These are phyloP conservation scores for Mitragyna speciosa DNA, from an alignment of 257 asterid species.

Conservation along the genomic window DNA sequence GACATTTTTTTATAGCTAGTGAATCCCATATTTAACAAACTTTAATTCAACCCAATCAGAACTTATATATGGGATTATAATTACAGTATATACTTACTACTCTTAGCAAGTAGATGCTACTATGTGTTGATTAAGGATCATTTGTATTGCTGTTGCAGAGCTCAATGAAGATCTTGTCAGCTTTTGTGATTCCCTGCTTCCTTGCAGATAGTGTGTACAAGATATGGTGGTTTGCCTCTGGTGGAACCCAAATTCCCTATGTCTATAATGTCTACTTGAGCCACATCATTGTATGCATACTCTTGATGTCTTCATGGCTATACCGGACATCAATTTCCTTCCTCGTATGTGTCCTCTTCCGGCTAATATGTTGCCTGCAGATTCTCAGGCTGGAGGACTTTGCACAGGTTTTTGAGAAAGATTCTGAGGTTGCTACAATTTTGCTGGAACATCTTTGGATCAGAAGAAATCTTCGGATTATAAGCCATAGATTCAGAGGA, in stretches of 20 bases:
- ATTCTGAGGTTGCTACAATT: constrained; percentile 67
- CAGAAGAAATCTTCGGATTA: constrained; percentile 71
- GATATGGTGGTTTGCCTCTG: constrained; percentile 93
- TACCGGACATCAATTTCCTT: constrained; percentile 72
- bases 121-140: background rate
- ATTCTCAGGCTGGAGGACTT: constrained; percentile 73
- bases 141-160: constrained; percentile 48
- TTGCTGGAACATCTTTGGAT: constrained; percentile 80
- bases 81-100: background rate
- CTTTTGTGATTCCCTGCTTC: constrained; percentile 81
- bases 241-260: constrained; percentile 79
- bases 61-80: background rate
- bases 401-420: constrained; percentile 67
- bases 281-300: constrained; percentile 53
- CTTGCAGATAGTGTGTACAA: constrained; percentile 63
- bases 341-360: constrained; percentile 82
- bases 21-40: background rate
- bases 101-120: background rate
- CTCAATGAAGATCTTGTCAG: constrained; percentile 77
- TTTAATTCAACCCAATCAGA: background rate
- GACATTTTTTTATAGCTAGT: background rate
- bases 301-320: constrained; percentile 76
- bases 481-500: constrained; percentile 83
- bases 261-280: constrained; percentile 56
- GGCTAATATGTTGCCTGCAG: constrained; percentile 75